Evolutionary conservation across 495 filamentous ascomycete genomes (phyloP), one percentile per base, ranked within the genome.

Genomic region (Astrothelium macrocarpum): DNA sequence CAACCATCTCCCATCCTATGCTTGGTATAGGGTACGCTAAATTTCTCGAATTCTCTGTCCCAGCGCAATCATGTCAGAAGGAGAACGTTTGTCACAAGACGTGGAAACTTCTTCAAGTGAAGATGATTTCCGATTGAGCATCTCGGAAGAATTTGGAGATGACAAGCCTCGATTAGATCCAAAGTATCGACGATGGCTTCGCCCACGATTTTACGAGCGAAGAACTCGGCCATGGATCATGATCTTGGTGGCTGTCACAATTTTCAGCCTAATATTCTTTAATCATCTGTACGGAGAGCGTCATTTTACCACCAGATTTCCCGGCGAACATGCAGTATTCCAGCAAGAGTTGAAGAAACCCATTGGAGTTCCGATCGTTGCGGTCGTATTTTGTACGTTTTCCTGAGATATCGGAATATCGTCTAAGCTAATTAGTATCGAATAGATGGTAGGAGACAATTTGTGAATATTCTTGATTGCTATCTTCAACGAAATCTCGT

Each of bases 401-500:
- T 0, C 5, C 18, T 5, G n/a, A 0, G 5, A 18, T 16, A 12
- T 20, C 23, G 5, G 12, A 1, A 5, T 20, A 5, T 0, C n/a
- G n/a, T 1, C 1, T n/a, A 49, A 49, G 45, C 45, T 49, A 20
- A 49, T n/a, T 0, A 49, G 23, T 16, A 1, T 20, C 14, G 45
- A 5, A 49, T 18, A 49, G 45, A 49, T 20, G 45, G 45, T 49
- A 12, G 45, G n/a, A 12, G 45, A 49, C 45, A 49, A 49, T 49
- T 49, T 20, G 45, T 49, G 12, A n/a, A 49, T 49, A 49, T 49
- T 20, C 45, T 49, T 49, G 45, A 49, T 20, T 49, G 45, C 45
- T 49, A 49, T 49, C 45, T 49, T 18, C 63, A 65, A 46, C 64
- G 76, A 70, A 85, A 85, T 61, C 68, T 85, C 18, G 76, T 73